phyloP scores from a whole-genome alignment of 192 early-diverging fungal species.

The Pilaira anomala region DNA sequence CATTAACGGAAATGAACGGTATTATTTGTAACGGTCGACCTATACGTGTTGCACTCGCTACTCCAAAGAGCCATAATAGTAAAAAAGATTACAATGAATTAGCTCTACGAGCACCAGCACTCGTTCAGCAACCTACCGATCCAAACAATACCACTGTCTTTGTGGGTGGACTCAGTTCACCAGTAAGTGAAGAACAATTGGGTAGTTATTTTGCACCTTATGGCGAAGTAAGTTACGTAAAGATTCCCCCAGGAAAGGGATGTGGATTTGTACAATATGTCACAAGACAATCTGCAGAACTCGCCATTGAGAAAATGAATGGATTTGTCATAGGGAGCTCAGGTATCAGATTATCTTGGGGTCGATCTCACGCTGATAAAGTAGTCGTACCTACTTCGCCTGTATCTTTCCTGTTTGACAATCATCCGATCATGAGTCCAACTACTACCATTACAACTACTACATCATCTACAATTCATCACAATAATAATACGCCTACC shows the following conservation, averaged over 20 bases:
- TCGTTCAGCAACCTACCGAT: conserved; percentile 60
- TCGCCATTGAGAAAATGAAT: conserved; percentile 88
- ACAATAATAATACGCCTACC: not conserved
- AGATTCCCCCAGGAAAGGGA: conserved; percentile 91
- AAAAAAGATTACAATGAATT: conserved; percentile 65
- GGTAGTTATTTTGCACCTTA: conserved; percentile 76
- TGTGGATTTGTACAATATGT: conserved; percentile 96
- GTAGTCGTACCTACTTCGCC: not conserved
- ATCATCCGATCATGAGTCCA: not conserved
- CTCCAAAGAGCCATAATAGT: conserved; percentile 72
- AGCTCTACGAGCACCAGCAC: conserved; percentile 80
- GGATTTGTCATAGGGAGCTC: conserved; percentile 77
- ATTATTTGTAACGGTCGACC: conserved; percentile 74
- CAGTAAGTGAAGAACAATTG: conserved; percentile 85
- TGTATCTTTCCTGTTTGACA: not conserved
- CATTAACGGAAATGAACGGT: conserved; percentile 90
- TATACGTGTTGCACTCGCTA: conserved; percentile 88
- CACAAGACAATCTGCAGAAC: conserved; percentile 78
- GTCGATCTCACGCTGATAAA: conserved; percentile 42
- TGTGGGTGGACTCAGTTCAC: conserved; percentile 84
- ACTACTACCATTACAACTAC: not conserved
- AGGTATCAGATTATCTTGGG: conserved; percentile 55
- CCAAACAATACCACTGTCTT: conserved; percentile 96
- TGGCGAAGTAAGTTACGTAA: conserved; percentile 91
- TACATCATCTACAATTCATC: not conserved